A percentile compares a stretch with the other conserved stretches of the same genome.
Evolutionary conservation across 169 alveolate species (phyloP).

Genomic region (Plasmodium gonderi): DNA sequence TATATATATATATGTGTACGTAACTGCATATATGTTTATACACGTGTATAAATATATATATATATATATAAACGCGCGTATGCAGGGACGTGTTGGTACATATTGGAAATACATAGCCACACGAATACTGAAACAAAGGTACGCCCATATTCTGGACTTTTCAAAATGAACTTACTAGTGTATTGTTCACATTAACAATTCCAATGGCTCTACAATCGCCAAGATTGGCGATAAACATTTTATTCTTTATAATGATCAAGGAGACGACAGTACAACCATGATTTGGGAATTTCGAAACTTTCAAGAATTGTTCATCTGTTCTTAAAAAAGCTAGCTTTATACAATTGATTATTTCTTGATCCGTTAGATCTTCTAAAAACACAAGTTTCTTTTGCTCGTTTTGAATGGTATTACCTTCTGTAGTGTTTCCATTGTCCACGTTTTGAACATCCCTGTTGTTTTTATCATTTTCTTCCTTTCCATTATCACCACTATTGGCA

Average conservation of each 20-base stretch:
- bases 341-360: slow-evolving; percentile 57
- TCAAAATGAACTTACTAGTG: slow-evolving; percentile 7
- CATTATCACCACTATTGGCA: background rate
- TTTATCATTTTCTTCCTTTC: background rate
- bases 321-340: slow-evolving; percentile 57
- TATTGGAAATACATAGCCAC: too few relatives aligned
- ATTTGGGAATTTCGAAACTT: slow-evolving; percentile 47
- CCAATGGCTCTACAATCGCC: slow-evolving; percentile 77
- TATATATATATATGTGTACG: background rate
- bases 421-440: background rate
- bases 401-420: background rate
- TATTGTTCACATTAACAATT: slow-evolving; percentile 30
- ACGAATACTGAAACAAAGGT: too few relatives aligned
- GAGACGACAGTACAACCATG: slow-evolving; percentile 70
- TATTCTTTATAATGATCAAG: slow-evolving; percentile 39
- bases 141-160: too few relatives aligned
- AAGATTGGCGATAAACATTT: slow-evolving; percentile 63
- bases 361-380: slow-evolving; percentile 46
- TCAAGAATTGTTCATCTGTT: slow-evolving; percentile 68
- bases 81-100: too few relatives aligned
- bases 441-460: background rate
- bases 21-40: too few relatives aligned
- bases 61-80: too few relatives aligned
- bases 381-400: background rate
- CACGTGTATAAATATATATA: too few relatives aligned